These are phyloP conservation scores for Asterophora parasitica DNA, from an alignment of 768 basidiomycete species.

Conservation along the genomic window DNA sequence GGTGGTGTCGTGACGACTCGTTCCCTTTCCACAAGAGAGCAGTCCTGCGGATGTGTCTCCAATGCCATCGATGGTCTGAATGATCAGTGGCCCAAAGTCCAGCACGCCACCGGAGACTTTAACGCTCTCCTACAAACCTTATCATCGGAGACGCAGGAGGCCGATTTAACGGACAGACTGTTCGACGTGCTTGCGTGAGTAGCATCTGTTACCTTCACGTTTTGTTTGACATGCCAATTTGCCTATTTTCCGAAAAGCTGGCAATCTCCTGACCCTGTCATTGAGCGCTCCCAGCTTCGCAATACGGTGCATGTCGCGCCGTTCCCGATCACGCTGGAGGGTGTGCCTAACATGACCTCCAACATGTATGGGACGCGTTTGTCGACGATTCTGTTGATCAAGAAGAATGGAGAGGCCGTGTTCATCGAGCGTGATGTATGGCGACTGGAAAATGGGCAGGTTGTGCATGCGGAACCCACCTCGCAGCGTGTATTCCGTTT, in stretches of 20 bases:
- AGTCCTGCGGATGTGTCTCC: slow-evolving; percentile 57
- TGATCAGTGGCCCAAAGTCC: slow-evolving; percentile 71
- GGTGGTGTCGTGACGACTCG: slow-evolving; percentile 55
- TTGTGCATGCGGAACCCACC: slow-evolving; percentile 32
- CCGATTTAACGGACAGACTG: slow-evolving; percentile 50
- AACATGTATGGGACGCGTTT: slow-evolving; percentile 64
- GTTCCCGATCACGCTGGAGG: slow-evolving; percentile 32
- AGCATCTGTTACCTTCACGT: slow-evolving; percentile 15
- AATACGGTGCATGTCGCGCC: slow-evolving; percentile 63
- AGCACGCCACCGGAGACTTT: slow-evolving; percentile 49
- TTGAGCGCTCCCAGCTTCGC: slow-evolving; percentile 48
- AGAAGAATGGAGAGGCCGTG: slow-evolving; percentile 50
- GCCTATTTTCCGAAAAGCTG: slow-evolving; percentile 41
- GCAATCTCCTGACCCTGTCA: slow-evolving; percentile 39
- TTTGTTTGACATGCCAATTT: slow-evolving; percentile 24
- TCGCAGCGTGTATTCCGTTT: slow-evolving; percentile 53
- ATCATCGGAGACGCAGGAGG: slow-evolving; percentile 38
- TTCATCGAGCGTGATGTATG: slow-evolving; percentile 76
- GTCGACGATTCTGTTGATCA: slow-evolving; percentile 66
- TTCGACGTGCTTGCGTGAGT: slow-evolving; percentile 71
- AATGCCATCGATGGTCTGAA: slow-evolving; percentile 69
- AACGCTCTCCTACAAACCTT: slow-evolving; percentile 35
- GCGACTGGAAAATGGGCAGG: slow-evolving; percentile 39
- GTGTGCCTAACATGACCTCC: slow-evolving; percentile 11
- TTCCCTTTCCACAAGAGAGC: slow-evolving; percentile 44